Evolutionary conservation across 2,329 filamentous ascomycete species (phyloP).

Genomic region (Xylariaceae sp.): DNA sequence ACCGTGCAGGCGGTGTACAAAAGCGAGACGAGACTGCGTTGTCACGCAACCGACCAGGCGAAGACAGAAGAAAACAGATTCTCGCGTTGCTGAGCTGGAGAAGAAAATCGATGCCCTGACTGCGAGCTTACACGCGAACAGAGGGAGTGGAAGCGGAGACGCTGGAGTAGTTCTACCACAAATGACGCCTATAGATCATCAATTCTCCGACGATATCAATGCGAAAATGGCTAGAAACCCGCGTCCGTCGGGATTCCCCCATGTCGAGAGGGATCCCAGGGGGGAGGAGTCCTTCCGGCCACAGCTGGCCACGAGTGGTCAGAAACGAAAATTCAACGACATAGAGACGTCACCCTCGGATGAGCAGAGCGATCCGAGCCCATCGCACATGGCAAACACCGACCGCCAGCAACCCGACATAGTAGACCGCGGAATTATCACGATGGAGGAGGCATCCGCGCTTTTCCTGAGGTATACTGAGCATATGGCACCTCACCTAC

Average conservation of each 20-base stretch:
- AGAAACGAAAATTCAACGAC: conserved; percentile 40
- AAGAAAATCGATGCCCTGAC: conserved; percentile 89
- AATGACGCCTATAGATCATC: not conserved
- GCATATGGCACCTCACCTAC: conserved; percentile 58
- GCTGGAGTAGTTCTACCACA: conserved; percentile 16
- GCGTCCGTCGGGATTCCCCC: conserved; percentile 20
- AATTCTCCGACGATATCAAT: not conserved
- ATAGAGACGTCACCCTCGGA: conserved; percentile 16
- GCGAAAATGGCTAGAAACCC: conserved; percentile 22
- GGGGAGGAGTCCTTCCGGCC: not conserved
- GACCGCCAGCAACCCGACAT: conserved; percentile 42
- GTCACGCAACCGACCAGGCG: conserved; percentile 73
- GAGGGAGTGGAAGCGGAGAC: conserved; percentile 32
- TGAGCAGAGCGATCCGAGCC: conserved; percentile 24
- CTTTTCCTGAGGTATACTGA: conserved; percentile 57
- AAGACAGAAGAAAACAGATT: conserved; percentile 88
- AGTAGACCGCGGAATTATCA: conserved; percentile 57
- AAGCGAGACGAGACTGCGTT: conserved; percentile 72
- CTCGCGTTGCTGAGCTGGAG: conserved; percentile 81
- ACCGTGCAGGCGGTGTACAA: conserved; percentile 71
- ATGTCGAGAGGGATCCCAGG: conserved; percentile 16
- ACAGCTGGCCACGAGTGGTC: conserved; percentile 31
- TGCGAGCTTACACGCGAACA: conserved; percentile 64
- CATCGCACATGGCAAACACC: conserved; percentile 9
- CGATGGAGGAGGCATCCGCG: conserved; percentile 49